A percentile compares a stretch with the other conserved stretches of the same genome.
Evolutionary conservation across 495 filamentous ascomycete genomes (phyloP).

Genomic region (Lophiotrema nucula): DNA sequence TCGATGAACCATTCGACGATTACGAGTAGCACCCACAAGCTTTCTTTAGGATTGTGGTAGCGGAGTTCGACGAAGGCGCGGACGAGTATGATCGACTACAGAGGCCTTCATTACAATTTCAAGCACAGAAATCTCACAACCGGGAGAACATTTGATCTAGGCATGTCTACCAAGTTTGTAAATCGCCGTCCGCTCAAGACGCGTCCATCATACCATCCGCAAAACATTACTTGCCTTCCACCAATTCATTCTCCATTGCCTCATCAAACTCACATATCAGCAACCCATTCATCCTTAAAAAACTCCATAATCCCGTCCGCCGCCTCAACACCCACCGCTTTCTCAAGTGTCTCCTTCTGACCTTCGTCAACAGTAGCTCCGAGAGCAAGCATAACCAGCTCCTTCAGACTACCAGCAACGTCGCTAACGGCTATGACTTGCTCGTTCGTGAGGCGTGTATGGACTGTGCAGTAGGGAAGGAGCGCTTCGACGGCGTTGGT

Average conservation of each 20-base stretch:
- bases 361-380: constrained; percentile 6
- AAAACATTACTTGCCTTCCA: no score
- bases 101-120: no score
- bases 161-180: no score
- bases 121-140: no score
- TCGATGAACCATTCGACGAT: no score
- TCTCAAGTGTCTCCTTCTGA: constrained; percentile 11
- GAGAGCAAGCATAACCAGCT: constrained; percentile 15
- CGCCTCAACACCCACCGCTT: constrained; percentile 31
- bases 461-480: constrained; percentile 34
- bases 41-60: no score
- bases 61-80: no score
- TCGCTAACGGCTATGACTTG: constrained; percentile 33
- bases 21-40: no score
- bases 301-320: constrained; percentile 34
- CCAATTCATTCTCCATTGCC: neutral
- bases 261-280: constrained; percentile 12
- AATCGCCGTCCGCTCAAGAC: no score
- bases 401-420: constrained; percentile 26
- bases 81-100: no score
- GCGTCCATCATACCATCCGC: no score
- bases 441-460: constrained; percentile 27
- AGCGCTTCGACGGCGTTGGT: constrained; percentile 27
- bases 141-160: no score
- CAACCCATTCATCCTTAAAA: constrained; percentile 36